phyloP scores from a whole-genome alignment of 495 filamentous ascomycete species.

The Penicillium longicatenatum region DNA sequence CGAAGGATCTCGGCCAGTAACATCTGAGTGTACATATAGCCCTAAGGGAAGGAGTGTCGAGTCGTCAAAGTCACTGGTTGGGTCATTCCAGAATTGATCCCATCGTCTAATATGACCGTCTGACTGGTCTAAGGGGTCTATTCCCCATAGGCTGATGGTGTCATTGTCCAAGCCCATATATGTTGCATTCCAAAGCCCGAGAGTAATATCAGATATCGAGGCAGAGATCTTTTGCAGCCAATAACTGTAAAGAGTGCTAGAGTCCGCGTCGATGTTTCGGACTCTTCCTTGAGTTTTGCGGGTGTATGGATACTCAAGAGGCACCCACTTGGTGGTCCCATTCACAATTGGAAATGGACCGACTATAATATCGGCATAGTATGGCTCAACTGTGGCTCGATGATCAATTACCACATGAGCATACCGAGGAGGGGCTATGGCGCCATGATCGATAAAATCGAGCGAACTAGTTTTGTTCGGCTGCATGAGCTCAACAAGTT shows the following conservation, averaged over 20 bases:
- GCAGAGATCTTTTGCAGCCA: background rate
- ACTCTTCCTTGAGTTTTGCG: background rate
- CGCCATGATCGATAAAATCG: background rate
- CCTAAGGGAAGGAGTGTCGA: background rate
- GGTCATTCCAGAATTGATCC: background rate
- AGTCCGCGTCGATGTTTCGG: background rate
- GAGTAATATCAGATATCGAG: background rate
- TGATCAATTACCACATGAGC: background rate
- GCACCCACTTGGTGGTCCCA: background rate
- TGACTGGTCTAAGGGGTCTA: background rate
- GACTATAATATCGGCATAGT: background rate
- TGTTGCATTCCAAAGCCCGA: background rate
- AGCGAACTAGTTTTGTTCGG: background rate
- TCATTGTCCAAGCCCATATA: background rate
- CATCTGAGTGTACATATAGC: background rate
- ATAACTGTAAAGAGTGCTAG: background rate
- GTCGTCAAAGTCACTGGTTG: background rate
- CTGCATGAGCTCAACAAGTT: conserved; percentile 3
- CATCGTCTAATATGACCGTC: background rate
- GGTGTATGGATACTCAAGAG: background rate
- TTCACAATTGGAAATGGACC: background rate
- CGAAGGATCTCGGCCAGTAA: background rate
- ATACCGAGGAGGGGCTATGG: background rate
- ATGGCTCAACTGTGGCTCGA: background rate
- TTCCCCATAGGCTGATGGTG: background rate